Percentiles rank a stretch among this genome's conserved stretches.
Evolutionary conservation across 495 filamentous ascomycete species (phyloP).

Genomic region (Penicillium simplicissimum): DNA sequence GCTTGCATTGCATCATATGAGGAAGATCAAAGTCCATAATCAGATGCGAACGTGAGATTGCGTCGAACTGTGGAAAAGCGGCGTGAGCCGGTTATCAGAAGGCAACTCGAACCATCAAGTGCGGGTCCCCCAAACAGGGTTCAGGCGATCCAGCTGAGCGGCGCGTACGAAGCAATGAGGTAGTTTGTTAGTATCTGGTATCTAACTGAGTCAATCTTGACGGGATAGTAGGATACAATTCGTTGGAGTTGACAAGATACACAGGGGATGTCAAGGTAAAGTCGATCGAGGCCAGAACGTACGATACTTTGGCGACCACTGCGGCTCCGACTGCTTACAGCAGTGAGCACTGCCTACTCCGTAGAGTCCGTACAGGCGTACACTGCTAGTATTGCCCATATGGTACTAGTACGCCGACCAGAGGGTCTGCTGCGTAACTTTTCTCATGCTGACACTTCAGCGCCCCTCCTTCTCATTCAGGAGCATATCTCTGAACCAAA

Average conservation of each 20-base stretch:
- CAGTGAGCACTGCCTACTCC: neutral
- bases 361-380: too few species aligned
- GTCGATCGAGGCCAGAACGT: neutral
- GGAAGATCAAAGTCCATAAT: neutral
- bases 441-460: neutral
- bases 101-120: conserved; percentile 4
- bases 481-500: neutral
- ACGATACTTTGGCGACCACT: neutral
- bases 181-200: neutral
- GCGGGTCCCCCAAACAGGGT: conserved; percentile 10
- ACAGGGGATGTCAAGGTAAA: neutral
- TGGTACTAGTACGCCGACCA: neutral
- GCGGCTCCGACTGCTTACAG: neutral
- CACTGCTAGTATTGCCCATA: neutral
- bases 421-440: neutral
- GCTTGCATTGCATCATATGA: neutral
- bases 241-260: neutral
- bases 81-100: neutral
- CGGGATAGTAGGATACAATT: neutral
- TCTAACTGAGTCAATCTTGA: neutral
- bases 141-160: conserved; percentile 14
- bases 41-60: neutral
- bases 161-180: neutral
- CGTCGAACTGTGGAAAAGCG: conserved; percentile 1
- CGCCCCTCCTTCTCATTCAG: neutral